A percentile compares a stretch with the other conserved stretches of the same genome.
Evolutionary conservation across 495 filamentous ascomycete species (phyloP).

Genomic region (Cetradonia linearis): DNA sequence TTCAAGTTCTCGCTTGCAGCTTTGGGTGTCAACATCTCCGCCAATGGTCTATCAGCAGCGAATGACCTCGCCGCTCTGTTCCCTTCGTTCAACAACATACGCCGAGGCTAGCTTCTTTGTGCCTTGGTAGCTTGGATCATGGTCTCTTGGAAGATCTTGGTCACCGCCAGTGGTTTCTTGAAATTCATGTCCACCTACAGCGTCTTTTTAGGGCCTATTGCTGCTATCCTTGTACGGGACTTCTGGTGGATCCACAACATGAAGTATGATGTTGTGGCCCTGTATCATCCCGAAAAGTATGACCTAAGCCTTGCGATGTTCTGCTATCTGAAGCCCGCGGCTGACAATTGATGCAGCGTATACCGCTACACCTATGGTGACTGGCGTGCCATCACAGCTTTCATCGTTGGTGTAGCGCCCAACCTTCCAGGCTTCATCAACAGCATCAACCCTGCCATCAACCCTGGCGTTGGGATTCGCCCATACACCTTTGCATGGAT

Average conservation of each 20-base stretch:
- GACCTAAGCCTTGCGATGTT: not conserved
- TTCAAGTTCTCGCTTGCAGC: constrained; percentile 39
- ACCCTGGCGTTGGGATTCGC: constrained; percentile 38
- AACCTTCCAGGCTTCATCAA: constrained; percentile 50
- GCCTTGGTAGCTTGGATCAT: constrained; percentile 51
- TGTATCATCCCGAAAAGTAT: constrained; percentile 34
- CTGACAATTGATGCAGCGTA: constrained; percentile 21
- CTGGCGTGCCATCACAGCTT: constrained; percentile 54
- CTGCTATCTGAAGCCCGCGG: not conserved
- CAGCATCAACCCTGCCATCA: constrained; percentile 36
- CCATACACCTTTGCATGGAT: constrained; percentile 50
- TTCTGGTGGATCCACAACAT: constrained; percentile 56
- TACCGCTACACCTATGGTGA: constrained; percentile 55
- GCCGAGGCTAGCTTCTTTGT: constrained; percentile 50
- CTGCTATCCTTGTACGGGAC: constrained; percentile 55
- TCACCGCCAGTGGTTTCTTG: constrained; percentile 45
- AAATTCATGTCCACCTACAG: constrained; percentile 55
- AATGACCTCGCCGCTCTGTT: constrained; percentile 54
- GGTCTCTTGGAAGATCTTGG: constrained; percentile 56
- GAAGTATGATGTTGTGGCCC: constrained; percentile 47
- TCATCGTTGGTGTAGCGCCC: constrained; percentile 52
- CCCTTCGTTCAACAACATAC: constrained; percentile 51
- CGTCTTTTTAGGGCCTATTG: constrained; percentile 61
- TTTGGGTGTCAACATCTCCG: constrained; percentile 49
- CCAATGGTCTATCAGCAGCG: constrained; percentile 53